Evolutionary conservation across 2,329 filamentous ascomycete species (phyloP).

Genomic region (Ceratocystis albifundus): DNA sequence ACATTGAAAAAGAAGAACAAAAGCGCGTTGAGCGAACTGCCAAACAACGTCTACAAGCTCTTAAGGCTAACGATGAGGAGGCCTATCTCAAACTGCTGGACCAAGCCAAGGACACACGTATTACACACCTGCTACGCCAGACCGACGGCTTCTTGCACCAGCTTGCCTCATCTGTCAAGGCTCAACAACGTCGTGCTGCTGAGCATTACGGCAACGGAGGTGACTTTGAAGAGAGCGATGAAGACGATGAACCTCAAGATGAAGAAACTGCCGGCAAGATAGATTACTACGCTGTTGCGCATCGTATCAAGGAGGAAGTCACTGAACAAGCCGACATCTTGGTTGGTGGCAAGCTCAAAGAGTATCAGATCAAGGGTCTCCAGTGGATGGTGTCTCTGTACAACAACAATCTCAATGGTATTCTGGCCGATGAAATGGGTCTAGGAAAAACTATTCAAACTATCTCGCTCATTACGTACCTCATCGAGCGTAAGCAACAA

Average conservation of each 20-base stretch:
- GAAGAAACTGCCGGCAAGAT: slow-evolving; percentile 68
- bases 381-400: slow-evolving; percentile 99
- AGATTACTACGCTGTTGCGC: slow-evolving; percentile 97
- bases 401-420: slow-evolving; percentile 99
- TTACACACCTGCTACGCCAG: slow-evolving; percentile 90
- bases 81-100: slow-evolving; percentile 96
- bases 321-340: slow-evolving; percentile 71
- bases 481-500: slow-evolving; percentile 91
- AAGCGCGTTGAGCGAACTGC: slow-evolving; percentile 95
- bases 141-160: slow-evolving; percentile 96
- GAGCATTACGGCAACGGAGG: slow-evolving; percentile 69
- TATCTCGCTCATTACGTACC: slow-evolving; percentile 91
- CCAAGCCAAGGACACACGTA: slow-evolving; percentile 98
- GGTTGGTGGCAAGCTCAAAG: slow-evolving; percentile 85
- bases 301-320: slow-evolving; percentile 89
- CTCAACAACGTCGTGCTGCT: slow-evolving; percentile 74
- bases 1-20: slow-evolving; percentile 98
- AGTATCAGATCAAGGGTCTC: slow-evolving; percentile 95
- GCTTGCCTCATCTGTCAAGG: slow-evolving; percentile 85
- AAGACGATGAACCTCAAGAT: slow-evolving; percentile 55
- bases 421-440: slow-evolving; percentile 98
- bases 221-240: slow-evolving; percentile 44
- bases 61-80: slow-evolving; percentile 98
- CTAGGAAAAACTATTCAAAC: slow-evolving; percentile 99
- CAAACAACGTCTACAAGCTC: slow-evolving; percentile 96